Evolutionary conservation across 345 rosid species (phyloP), one percentile per base, ranked within the genome.

Genomic region (Linum lewisii): DNA sequence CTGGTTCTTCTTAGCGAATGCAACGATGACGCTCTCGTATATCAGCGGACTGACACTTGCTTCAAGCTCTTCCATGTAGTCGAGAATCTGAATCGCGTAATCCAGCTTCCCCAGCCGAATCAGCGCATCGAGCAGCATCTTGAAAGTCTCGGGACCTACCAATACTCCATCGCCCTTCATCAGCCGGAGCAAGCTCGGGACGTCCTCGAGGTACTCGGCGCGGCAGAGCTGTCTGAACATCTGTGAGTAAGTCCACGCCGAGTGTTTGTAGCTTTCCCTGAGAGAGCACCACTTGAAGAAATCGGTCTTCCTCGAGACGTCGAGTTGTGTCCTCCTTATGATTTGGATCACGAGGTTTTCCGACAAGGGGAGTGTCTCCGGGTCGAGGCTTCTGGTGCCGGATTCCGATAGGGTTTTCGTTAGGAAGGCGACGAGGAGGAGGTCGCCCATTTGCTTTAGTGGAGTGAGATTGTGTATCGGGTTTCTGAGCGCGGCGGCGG

Each of bases 271-370:
- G 22, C 36, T 72, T 19, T 82, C 85, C 47, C 78, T 62, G 49
- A 83, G 66, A 66, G 90, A 78, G 60, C 84, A 77, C 86, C 87
- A 72, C 29, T 73, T 55, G 78, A 92, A 84, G 65, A 88, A 84
- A 25, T 70, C 90, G 0, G 87, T 74, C 73, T 77, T 89, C 60
- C 72, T 81, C 20, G 83, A 79, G 1, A 79, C 75, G 53, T 81
- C 79, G 37, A 93, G 65, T 54, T 82, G 82, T 59, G 52, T 67
- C 56, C 75, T 77, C 61, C 80, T 73, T 67, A 85, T 83, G 67
- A 93, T 78, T 24, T 78, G 86, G 67, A 79, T 83, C 63, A 87
- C 81, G 60, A 93, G 73, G 0, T 86, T 34, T 38, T 85, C 84
- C 13, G 95, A 78, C 25, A 86, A 75, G 29, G 88, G 89, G 23